Base-by-base conservation (phyloP, 2,329 filamentous ascomycete species). In the Ophiostoma sp. region DNA sequence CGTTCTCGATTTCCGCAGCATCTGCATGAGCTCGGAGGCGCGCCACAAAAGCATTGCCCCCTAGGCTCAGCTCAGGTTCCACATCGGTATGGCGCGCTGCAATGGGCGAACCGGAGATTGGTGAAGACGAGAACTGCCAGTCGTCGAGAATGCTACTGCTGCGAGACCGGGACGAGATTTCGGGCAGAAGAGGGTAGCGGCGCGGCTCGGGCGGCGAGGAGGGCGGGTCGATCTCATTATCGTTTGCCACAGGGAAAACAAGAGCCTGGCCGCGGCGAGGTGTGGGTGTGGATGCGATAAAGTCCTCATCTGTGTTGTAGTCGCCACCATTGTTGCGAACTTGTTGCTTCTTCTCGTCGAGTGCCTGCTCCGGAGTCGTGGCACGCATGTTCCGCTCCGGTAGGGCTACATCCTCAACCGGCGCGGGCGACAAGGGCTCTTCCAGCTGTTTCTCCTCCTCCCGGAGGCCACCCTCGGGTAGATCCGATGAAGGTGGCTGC, bases 271-370 rank as follows among this genome's bases (percentile, higher is more conserved):
- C 84, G 45, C 85, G 83, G 64, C 84, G 79, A 4, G 84, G 87
- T 0, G 87, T 89, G 0, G 87, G 87, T 0, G 86, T 88, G 6
- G 83, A 86, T 27, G 81, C 82, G 45, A 88, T 79, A 68, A 82
- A 83, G n/a, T 85, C 81, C 62, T 84, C 79, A n/a, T 84, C 60
- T 4, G 60, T 63, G 60, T 63, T 63, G 40, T 63, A 63, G 38
- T 42, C 60, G 16, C 40, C 81, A 65, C 11, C 27, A 9, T n/a
- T 38, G 47, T 41, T 64, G 63, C 41, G n/a, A 8, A 5, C 9
- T 12, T 18, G 76, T 5, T 75, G 75, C 60, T 76, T 75, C 8
- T 11, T 65, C n/a, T 41, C 5, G 47, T 18, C 12, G 27, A 7
- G 52, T 0, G 27, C 5, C 1, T 75, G 79, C 69, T 83, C 80